Evolutionary conservation across 768 basidiomycete species (phyloP).

Genomic region (Macrolepiota albuminosa): DNA sequence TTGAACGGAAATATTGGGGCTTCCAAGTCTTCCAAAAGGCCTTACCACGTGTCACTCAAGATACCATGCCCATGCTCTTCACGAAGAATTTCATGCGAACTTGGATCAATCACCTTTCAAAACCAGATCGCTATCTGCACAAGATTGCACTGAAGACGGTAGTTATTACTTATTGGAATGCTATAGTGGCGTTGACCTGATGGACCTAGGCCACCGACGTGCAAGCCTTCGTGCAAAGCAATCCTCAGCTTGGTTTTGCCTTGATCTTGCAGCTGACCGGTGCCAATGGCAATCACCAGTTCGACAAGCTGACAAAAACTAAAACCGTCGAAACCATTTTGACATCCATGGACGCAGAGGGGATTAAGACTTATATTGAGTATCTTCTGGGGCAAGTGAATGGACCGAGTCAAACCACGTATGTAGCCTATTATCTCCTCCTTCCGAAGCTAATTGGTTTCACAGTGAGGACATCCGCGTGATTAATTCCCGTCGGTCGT

Average conservation of each 20-base stretch:
- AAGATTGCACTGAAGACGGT: slow-evolving; percentile 85
- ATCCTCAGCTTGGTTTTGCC: slow-evolving; percentile 79
- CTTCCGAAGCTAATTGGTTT: slow-evolving; percentile 8
- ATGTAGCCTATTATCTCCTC: slow-evolving; percentile 12
- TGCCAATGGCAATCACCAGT: slow-evolving; percentile 77
- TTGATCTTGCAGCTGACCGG: slow-evolving; percentile 84
- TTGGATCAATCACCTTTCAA: slow-evolving; percentile 94
- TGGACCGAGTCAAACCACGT: slow-evolving; percentile 41
- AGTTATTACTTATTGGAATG: background rate
- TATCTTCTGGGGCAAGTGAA: slow-evolving; percentile 66
- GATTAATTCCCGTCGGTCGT: slow-evolving; percentile 57
- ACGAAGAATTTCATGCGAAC: slow-evolving; percentile 94
- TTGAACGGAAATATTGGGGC: slow-evolving; percentile 93
- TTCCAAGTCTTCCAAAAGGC: slow-evolving; percentile 87
- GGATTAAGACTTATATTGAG: slow-evolving; percentile 72
- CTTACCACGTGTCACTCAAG: slow-evolving; percentile 56
- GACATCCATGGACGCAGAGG: slow-evolving; percentile 63
- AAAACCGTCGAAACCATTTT: slow-evolving; percentile 89
- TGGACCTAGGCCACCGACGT: slow-evolving; percentile 62
- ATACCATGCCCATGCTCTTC: slow-evolving; percentile 81
- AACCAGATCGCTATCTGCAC: slow-evolving; percentile 83
- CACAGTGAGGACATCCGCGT: slow-evolving; percentile 39
- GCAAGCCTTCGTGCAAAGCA: slow-evolving; percentile 65
- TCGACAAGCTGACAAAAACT: slow-evolving; percentile 88
- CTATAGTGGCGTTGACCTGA: background rate